phyloP scores from a whole-genome alignment of 2,329 filamentous ascomycete genomes.

The Leptosphaerulina australis region DNA sequence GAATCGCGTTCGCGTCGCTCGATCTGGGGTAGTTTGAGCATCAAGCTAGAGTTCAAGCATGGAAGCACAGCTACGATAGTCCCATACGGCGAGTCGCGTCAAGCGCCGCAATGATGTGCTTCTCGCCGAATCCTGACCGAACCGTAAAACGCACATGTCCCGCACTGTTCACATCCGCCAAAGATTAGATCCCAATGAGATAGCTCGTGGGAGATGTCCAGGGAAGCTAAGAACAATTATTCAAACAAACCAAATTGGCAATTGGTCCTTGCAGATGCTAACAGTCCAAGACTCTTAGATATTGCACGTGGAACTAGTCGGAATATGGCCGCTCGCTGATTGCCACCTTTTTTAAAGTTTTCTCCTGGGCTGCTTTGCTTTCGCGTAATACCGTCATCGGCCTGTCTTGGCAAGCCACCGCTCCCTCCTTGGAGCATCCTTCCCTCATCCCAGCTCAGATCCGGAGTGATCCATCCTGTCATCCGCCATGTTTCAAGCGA shows the following conservation, averaged over 20 bases:
- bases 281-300: slow-evolving; percentile 3
- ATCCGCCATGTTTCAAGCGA: slow-evolving; percentile 23
- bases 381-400: slow-evolving; percentile 29
- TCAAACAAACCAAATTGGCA: too few species aligned
- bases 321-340: slow-evolving; percentile 36
- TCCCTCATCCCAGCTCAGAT: slow-evolving; percentile 25
- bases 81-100: slow-evolving; percentile 28
- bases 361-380: slow-evolving; percentile 23
- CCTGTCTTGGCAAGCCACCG: slow-evolving; percentile 29
- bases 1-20: slow-evolving; percentile 36
- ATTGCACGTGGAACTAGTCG: slow-evolving; percentile 26
- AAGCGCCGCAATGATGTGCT: slow-evolving; percentile 29
- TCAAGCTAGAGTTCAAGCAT: slow-evolving; percentile 25
- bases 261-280: too few species aligned
- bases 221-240: too few species aligned
- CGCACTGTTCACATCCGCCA: too few species aligned
- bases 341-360: slow-evolving; percentile 38
- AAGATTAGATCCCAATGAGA: too few species aligned
- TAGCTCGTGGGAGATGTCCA: too few species aligned
- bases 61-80: slow-evolving; percentile 22
- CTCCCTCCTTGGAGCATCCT: slow-evolving; percentile 14
- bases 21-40: slow-evolving; percentile 37
- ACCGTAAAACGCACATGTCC: slow-evolving; percentile 31
- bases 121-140: slow-evolving; percentile 41
- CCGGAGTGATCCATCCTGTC: slow-evolving; percentile 26